Conservation (phyloP, 2,329 filamentous ascomycete species). For the Paracoccidioides lutzii region DNA sequence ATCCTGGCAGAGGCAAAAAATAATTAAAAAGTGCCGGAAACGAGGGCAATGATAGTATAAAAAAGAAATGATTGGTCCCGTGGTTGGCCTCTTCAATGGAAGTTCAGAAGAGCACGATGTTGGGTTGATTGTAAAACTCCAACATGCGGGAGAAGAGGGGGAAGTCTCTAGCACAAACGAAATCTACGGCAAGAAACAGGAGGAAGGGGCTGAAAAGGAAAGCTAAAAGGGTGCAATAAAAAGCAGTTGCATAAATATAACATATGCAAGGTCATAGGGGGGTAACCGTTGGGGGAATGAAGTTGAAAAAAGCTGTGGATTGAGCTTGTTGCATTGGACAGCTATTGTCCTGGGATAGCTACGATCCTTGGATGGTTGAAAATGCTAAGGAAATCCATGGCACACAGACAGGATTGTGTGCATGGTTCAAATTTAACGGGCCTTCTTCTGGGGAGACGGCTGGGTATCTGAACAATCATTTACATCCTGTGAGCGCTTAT, state of each 20-base stretch:
- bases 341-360: background rate
- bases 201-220: background rate
- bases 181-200: background rate
- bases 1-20: background rate
- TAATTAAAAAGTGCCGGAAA: background rate
- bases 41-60: background rate
- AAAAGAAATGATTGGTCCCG: background rate
- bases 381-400: background rate
- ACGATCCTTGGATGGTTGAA: background rate
- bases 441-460: constrained; percentile 5
- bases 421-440: background rate
- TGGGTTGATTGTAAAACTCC: background rate
- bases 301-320: background rate
- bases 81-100: background rate
- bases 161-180: background rate
- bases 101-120: background rate
- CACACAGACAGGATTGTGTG: background rate
- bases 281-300: background rate
- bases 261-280: background rate
- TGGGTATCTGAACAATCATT: constrained; percentile 4
- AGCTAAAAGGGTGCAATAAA: background rate
- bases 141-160: background rate
- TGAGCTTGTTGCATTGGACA: background rate
- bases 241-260: background rate
- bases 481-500: constrained; percentile 7